phyloP scores from a whole-genome alignment of 257 asterid species.

The Handroanthus guayacan region DNA sequence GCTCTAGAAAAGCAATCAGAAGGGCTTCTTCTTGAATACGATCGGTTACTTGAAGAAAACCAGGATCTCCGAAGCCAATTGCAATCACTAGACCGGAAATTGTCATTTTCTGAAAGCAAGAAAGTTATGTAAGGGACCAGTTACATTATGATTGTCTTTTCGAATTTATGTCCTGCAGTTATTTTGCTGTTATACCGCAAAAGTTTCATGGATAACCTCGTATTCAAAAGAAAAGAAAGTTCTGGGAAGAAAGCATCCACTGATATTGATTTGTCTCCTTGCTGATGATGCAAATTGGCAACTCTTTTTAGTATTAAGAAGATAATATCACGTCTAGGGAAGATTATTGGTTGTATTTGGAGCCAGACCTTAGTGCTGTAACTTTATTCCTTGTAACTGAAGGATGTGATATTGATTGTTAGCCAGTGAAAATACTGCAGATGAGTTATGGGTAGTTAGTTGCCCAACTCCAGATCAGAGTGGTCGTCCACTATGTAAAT shows the following conservation, averaged over 20 bases:
- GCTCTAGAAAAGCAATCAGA: slow-evolving; percentile 90
- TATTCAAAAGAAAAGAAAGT: slow-evolving; percentile 36
- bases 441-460: neutral
- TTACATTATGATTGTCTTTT: slow-evolving; percentile 18
- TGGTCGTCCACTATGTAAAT: neutral
- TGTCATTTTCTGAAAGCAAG: slow-evolving; percentile 76
- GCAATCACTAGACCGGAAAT: slow-evolving; percentile 68
- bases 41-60: slow-evolving; percentile 86
- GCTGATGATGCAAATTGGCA: too few relatives aligned
- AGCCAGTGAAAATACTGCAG: neutral
- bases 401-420: neutral
- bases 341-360: too few relatives aligned
- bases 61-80: slow-evolving; percentile 76
- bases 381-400: slow-evolving; percentile 6
- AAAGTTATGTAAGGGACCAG: slow-evolving; percentile 57
- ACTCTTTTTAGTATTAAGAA: too few relatives aligned
- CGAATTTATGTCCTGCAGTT: slow-evolving; percentile 26
- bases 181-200: slow-evolving; percentile 29
- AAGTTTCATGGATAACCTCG: slow-evolving; percentile 26
- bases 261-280: too few relatives aligned
- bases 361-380: neutral
- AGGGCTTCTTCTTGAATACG: slow-evolving; percentile 87
- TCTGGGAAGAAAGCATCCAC: slow-evolving; percentile 21
- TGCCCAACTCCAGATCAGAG: neutral
- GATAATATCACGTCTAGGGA: too few relatives aligned